Conservation (phyloP, 2,329 filamentous ascomycete genomes). For the Simplicillium sp. region DNA sequence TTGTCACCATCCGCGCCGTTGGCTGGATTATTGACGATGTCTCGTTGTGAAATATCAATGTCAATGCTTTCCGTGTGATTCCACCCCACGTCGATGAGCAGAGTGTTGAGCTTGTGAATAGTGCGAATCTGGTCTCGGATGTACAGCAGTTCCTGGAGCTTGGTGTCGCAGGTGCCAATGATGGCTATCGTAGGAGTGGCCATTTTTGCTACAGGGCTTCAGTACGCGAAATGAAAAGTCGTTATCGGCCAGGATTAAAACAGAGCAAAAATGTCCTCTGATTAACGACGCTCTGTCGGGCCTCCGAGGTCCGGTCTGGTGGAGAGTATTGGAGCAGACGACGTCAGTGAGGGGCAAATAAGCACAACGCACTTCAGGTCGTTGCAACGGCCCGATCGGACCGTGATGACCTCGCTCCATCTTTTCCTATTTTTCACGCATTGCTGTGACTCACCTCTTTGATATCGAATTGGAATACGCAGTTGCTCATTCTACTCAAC, state of each 20-base stretch:
- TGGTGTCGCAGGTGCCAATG: slow-evolving; percentile 57
- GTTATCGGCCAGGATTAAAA: too few relatives aligned
- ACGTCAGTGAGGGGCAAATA: too few relatives aligned
- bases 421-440: too few relatives aligned
- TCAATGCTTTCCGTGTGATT: slow-evolving; percentile 25
- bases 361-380: slow-evolving; percentile 4
- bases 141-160: slow-evolving; percentile 48
- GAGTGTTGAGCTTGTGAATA: neutral
- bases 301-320: too few relatives aligned
- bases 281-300: too few relatives aligned
- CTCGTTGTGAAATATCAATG: slow-evolving; percentile 35
- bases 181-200: slow-evolving; percentile 33
- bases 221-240: too few relatives aligned
- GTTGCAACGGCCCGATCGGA: too few relatives aligned
- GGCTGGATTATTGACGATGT: slow-evolving; percentile 23
- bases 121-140: slow-evolving; percentile 35
- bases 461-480: too few relatives aligned
- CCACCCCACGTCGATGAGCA: slow-evolving; percentile 34
- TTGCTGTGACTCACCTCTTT: too few relatives aligned
- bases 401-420: too few relatives aligned
- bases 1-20: slow-evolving; percentile 19
- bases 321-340: neutral
- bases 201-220: slow-evolving; percentile 12
- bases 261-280: too few relatives aligned
- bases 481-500: too few relatives aligned